Evolutionary conservation across 441 rosid genomes (phyloP), one percentile per base, ranked within the genome.

Genomic region (Euphorbia celastroides): DNA sequence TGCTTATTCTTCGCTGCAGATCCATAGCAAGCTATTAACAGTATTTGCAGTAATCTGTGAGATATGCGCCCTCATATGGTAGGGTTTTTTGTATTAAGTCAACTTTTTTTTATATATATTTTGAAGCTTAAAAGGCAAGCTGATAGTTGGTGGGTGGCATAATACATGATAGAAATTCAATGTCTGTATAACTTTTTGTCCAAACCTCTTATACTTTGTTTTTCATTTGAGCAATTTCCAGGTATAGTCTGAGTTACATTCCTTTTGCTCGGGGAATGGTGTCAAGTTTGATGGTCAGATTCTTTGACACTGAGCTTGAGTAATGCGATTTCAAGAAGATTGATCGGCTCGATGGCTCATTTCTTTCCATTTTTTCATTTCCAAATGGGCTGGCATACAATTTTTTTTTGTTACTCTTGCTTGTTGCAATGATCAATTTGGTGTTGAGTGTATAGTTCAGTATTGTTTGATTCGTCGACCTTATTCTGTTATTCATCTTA

Each of bases 211-310:
- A 34, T 34, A 34, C 9, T 34, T 34, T 3, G 25, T 22, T 8
- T 71, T 44, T 46, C 20, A 31, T 70, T 64, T 72, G 80, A 58
- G 58, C 51, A 69, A 38, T 80, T 57, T 75, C 66, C 96, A 94
- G 99, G 99, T 94, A 91, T 77, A 70, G 96, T 70, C 83, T 94
- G 72, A 94, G 96, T 68, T 94, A 88, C 46, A 84, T 94, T 56
- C 97, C 96, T 36, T 94, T 94, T 67, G 97, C 96, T 28, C 80
- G 96, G 31, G 83, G 86, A 69, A 84, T 85, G 79, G 88, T 93
- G 74, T 89, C 97, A n/a, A 77, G 83, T 54, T 63, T 89, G 69
- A 86, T 86, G 90, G 55, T 93, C 65, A 83, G 93, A 16, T 75
- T 85, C 28, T 91, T 79, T 51, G 96, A 93, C 84, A 91, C 96